Base-by-base conservation (phyloP, 495 filamentous ascomycete genomes). In the Daldinia bambusicola region DNA sequence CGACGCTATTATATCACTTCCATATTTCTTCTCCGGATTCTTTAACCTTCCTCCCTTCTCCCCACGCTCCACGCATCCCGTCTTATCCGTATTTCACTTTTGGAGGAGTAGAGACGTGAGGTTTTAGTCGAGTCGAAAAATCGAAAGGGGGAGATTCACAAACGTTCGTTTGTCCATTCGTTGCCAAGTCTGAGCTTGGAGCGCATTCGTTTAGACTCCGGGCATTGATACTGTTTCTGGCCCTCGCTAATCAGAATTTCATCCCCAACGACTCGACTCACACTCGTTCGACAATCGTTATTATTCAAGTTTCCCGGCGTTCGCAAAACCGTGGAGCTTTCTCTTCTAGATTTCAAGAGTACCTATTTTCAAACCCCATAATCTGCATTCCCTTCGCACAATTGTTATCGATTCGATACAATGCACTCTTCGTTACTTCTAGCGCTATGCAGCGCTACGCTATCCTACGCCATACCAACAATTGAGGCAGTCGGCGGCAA, bases 401-500 rank as follows among this genome's bases (percentile, higher is more conserved):
- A 63, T 61, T 20, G 43, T 43, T 62, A 68, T 66, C 40, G 22
- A 65, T n/a, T 36, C 53, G 7, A 58, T 59, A 73, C 52, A n/a
- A 81, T 82, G 80, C 80, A 69, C 37, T 59, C 72, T 63, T 80
- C 80, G 37, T 26, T 67, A 2, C 58, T 80, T n/a, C 59, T 77
- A 22, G 69, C 75, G 37, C 75, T 76, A 4, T 74, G 80, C 53
- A 70, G 78, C 74, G 80, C 78, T 22, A 71, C 72, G 22, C 64
- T 79, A 30, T 73, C 79, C 16, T 68, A 76, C 31, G 79, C 80
- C 18, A 41, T 85, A 38, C 82, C 88, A 34, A 86, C 86, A 37
- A 91, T 96, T 72, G 85, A 86, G 13, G 83, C 86, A 20, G 88
- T 90, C 31, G 93, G 93, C n/a, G 87, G 89, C 78, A 96, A 95